Evolutionary conservation across 2,329 filamentous ascomycete species (phyloP), one percentile per base, ranked within the genome.

Genomic region (Monosporascus sp.): DNA sequence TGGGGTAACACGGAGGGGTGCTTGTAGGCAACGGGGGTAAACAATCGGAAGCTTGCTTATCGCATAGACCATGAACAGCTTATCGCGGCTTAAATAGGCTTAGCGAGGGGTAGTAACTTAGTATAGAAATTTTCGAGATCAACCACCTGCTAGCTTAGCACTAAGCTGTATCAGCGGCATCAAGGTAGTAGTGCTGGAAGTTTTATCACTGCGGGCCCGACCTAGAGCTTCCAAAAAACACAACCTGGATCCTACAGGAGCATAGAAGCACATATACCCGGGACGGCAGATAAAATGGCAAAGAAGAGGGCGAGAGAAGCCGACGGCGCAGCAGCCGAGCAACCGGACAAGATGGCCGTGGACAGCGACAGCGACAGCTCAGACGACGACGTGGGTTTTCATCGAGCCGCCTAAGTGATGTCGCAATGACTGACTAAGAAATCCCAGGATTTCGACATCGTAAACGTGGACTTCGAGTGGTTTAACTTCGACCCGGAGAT

Each of bases 401-500:
- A 37, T 47, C 51, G 46, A 18, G 47, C 26, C 28, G 28, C 50
- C 52, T 60, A 38, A 60, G 37, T 40, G 17, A 11, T 17, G 18
- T 15, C 35, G 14, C 11, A 37, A 37, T 3, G 40, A n/a, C 55
- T 61, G 51, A 67, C 55, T 52, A 24, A 4, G 1, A 7, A 5
- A 38, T 6, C 26, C 6, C 51, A 96, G 89, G 90, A 96, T 65
- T 88, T 91, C 66, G 89, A 96, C 68, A 88, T 93, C 70, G 85
- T 99, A 60, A 87, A 97, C 68, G 91, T 97, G 54, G 93, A 97
- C 60, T 99, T 99, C 66, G 94, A 99, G 76, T 97, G 91, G 89
- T 99, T 97, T 76, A 95, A 97, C 73, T 96, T 93, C 58, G 87
- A 94, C 63, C 80, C 89, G 2, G 84, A 88, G 7, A 81, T 96